Evolutionary conservation across 2,329 filamentous ascomycete genomes (phyloP), one percentile per base, ranked within the genome.

Genomic region (Aspergillus ochraceus): DNA sequence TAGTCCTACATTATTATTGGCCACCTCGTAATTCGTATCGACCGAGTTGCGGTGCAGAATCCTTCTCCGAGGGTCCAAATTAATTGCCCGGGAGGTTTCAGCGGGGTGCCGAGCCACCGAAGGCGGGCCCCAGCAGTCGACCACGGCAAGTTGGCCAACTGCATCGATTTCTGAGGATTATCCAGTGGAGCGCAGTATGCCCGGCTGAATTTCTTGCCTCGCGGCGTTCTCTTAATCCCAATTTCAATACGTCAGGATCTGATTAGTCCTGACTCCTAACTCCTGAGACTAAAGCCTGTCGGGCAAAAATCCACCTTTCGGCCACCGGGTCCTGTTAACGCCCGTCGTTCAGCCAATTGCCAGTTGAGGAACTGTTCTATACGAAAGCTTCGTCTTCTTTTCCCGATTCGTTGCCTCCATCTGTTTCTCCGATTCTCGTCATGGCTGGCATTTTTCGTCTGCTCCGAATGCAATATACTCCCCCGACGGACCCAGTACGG

Each of bases 401-500:
- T 36, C 24, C 26, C 26, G 52, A 52, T 54, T 50, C 11, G 42
- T 42, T n/a, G 30, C 29, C n/a, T 12, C 6, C 36, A 1, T 19
- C 24, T 24, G 24, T 24, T 24, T 24, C 24, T 24, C 24, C 39
- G 6, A 52, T 60, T 19, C 60, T 59, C 26, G 52, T 57, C 11
- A 74, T 73, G 72, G 66, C 71, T 8, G 63, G 68, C 11, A 62
- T 75, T 3, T 55, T 73, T 22, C 67, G 72, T 20, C 66, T 74
- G 14, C 64, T 74, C 10, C 70, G 67, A 52, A 70, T 67, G 56
- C 71, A 71, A 58, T 73, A 68, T 39, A 73, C 68, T 30, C 72
- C 72, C 2, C 78, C 77, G 0, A 63, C 67, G 29, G 74, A 80
- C 45, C 73, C 76, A 22, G 71, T 60, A 5, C 62, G 68, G 17